Evolutionary conservation across 163 green algal genomes (phyloP).

Genomic region (Scenedesmus sp.): DNA sequence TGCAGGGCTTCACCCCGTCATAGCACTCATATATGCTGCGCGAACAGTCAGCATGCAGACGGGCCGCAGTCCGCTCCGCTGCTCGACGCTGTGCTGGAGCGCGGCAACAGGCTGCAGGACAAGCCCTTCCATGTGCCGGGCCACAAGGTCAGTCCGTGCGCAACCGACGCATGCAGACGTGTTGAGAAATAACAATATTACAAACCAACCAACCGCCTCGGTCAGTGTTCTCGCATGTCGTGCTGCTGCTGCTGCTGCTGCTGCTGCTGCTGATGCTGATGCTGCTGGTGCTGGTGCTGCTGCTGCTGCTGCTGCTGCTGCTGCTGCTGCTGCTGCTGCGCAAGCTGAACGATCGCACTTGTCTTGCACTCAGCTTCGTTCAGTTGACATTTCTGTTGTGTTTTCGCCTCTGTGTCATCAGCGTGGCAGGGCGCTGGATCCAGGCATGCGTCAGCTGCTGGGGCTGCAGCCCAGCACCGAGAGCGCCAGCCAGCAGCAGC

Average conservation of each 20-base stretch:
- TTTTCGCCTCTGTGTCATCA: neutral
- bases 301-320: neutral
- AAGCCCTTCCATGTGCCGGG: constrained; percentile 84
- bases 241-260: constrained; percentile 11
- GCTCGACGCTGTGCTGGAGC: constrained; percentile 69
- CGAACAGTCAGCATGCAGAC: neutral
- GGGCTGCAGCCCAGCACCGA: neutral
- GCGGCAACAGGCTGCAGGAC: constrained; percentile 63
- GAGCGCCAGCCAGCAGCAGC: neutral
- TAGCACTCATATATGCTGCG: neutral
- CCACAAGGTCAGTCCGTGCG: constrained; percentile 77
- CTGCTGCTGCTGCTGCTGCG: neutral
- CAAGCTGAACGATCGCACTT: neutral
- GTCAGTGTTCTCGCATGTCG: neutral
- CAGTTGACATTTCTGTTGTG: neutral
- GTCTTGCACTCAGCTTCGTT: too few species aligned
- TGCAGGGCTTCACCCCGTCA: neutral
- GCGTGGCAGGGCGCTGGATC: constrained; percentile 56
- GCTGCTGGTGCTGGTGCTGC: neutral
- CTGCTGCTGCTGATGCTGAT: neutral
- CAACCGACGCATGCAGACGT: neutral
- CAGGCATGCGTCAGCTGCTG: constrained; percentile 50
- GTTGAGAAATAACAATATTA: too few species aligned
- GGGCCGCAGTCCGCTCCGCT: constrained; percentile 57
- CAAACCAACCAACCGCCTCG: too few species aligned